A percentile compares a stretch with the other conserved stretches of the same genome.
Evolutionary conservation across 2,329 filamentous ascomycete species (phyloP).

Genomic region (Coniochaeta hoffmannii): DNA sequence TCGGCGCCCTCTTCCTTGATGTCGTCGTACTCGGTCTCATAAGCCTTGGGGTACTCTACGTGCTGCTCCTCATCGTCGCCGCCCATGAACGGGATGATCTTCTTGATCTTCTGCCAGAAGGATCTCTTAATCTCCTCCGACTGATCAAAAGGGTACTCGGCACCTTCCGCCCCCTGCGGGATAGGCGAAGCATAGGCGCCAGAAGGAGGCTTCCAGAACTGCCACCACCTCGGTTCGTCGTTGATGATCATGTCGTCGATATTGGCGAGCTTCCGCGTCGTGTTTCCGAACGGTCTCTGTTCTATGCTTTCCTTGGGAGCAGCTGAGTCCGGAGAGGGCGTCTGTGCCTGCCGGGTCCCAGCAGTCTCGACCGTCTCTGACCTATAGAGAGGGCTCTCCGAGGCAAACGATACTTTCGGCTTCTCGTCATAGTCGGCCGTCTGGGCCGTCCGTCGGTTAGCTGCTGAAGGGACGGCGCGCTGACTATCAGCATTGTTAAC

Average conservation of each 20-base stretch:
- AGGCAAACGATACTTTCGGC: constrained; percentile 24
- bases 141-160: constrained; percentile 31
- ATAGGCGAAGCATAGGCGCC: constrained; percentile 55
- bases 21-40: constrained; percentile 52
- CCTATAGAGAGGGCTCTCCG: constrained; percentile 19
- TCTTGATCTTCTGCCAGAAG: constrained; percentile 42
- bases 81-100: constrained; percentile 42
- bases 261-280: constrained; percentile 42
- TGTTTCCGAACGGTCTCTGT: constrained; percentile 33
- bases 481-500: constrained; percentile 14
- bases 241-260: constrained; percentile 40
- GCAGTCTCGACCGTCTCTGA: constrained; percentile 23
- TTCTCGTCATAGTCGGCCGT: constrained; percentile 27
- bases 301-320: background rate
- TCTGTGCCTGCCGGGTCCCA: constrained; percentile 15
- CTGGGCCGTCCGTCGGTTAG: constrained; percentile 22
- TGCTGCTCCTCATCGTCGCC: constrained; percentile 30
- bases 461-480: constrained; percentile 6
- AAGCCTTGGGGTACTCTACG: constrained; percentile 54
- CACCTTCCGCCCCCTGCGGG: constrained; percentile 45
- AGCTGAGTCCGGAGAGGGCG: constrained; percentile 11
- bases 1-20: constrained; percentile 56
- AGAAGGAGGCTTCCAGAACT: constrained; percentile 58
- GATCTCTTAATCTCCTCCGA: constrained; percentile 35
- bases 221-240: constrained; percentile 44